Percentiles rank a stretch among this genome's conserved stretches.
Conservation (phyloP, 352 stramenopile genomes). For the Phytophthora litchii region DNA sequence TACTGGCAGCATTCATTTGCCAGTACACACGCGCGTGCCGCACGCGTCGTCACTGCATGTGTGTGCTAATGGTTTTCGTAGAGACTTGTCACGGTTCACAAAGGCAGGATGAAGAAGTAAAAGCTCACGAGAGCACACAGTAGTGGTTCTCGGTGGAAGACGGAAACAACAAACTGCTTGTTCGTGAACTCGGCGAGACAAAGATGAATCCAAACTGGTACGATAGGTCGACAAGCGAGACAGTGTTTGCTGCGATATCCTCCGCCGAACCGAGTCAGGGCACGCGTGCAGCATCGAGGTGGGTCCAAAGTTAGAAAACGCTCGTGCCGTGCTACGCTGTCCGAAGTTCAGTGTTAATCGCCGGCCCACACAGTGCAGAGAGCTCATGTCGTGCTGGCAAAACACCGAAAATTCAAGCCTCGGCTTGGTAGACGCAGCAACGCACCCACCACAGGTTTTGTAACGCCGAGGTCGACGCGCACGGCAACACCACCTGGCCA, state of each 20-base stretch:
- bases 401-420: conserved; percentile 15
- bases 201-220: background rate
- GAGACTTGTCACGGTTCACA: background rate
- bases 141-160: conserved; percentile 14
- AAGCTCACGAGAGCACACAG: conserved; percentile 8
- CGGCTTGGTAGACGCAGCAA: background rate
- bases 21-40: background rate
- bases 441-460: conserved; percentile 1
- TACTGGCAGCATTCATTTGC: background rate
- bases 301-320: conserved; percentile 16
- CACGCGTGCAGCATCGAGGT: background rate
- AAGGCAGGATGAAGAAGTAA: conserved; percentile 2
- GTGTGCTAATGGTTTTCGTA: conserved; percentile 7
- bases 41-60: background rate
- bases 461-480: conserved; percentile 6
- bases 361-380: conserved; percentile 1
- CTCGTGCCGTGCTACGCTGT: conserved; percentile 13
- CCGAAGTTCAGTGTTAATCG: conserved; percentile 18
- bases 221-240: conserved; percentile 9
- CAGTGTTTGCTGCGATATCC: conserved; percentile 11
- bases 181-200: conserved; percentile 10
- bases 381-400: conserved; percentile 2
- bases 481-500: conserved; percentile 15
- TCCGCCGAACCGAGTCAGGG: background rate
- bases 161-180: conserved; percentile 12